Evolutionary conservation across 352 stramenopile species (phyloP).

Genomic region (Globisporangium recalcitrans): DNA sequence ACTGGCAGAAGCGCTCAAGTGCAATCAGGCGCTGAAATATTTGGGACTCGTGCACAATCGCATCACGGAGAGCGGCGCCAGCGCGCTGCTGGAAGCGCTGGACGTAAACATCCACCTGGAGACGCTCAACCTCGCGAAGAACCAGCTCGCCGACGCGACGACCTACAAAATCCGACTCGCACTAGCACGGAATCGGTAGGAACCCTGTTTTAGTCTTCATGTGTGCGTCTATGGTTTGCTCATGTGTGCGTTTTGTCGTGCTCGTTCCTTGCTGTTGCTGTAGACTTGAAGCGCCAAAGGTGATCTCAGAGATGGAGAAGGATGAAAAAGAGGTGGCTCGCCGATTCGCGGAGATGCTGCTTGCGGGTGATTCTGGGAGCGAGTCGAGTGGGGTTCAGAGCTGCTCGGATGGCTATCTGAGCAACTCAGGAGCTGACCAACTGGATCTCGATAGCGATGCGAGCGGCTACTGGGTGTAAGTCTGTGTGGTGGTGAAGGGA

Average conservation of each 20-base stretch:
- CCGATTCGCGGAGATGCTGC: conserved; percentile 21
- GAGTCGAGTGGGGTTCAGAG: conserved; percentile 58
- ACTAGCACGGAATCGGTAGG: conserved; percentile 51
- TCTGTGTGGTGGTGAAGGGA: not conserved
- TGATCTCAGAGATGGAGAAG: conserved; percentile 40
- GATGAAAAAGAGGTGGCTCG: conserved; percentile 37
- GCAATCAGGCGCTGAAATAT: conserved; percentile 58
- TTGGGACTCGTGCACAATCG: conserved; percentile 56
- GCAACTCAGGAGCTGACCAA: conserved; percentile 33
- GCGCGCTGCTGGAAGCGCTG: conserved; percentile 50
- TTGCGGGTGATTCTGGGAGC: conserved; percentile 19
- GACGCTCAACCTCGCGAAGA: conserved; percentile 52
- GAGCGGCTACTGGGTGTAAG: conserved; percentile 21
- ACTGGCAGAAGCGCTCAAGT: conserved; percentile 53
- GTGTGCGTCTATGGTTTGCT: not conserved
- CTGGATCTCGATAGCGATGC: conserved; percentile 27
- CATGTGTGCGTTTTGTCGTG: not conserved
- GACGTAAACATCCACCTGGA: conserved; percentile 65
- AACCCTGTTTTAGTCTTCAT: not conserved
- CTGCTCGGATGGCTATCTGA: conserved; percentile 41
- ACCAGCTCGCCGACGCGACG: conserved; percentile 39
- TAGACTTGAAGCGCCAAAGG: conserved; percentile 19
- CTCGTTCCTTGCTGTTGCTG: not conserved
- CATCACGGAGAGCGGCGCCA: conserved; percentile 38
- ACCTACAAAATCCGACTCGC: conserved; percentile 40